These are phyloP conservation scores for Dioszegia hungarica DNA, from an alignment of 768 basidiomycete genomes.

Conservation along the genomic window DNA sequence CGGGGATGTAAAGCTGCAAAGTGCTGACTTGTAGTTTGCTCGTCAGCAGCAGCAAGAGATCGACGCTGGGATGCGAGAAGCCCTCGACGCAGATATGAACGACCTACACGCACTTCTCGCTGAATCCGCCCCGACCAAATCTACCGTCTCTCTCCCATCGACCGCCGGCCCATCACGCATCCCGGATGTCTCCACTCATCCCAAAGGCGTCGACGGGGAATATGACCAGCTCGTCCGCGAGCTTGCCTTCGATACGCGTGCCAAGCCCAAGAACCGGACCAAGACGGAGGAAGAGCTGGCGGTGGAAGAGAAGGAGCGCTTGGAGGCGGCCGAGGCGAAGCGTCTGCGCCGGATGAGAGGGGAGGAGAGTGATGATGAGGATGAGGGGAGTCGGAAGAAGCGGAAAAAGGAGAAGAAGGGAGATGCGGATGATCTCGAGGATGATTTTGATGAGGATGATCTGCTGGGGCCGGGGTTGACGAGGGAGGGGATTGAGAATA, in stretches of 20 bases:
- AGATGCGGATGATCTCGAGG: slow-evolving; percentile 82
- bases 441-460: slow-evolving; percentile 53
- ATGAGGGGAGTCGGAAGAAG: slow-evolving; percentile 35
- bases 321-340: slow-evolving; percentile 78
- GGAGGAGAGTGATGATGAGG: slow-evolving; percentile 59
- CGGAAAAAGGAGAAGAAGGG: slow-evolving; percentile 53
- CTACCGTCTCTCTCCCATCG: slow-evolving; percentile 17
- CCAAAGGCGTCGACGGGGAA: slow-evolving; percentile 52
- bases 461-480: slow-evolving; percentile 33
- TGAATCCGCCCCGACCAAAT: slow-evolving; percentile 17
- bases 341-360: slow-evolving; percentile 82
- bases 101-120: slow-evolving; percentile 67
- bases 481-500: slow-evolving; percentile 52
- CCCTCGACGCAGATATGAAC: slow-evolving; percentile 83
- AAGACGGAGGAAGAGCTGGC: slow-evolving; percentile 96
- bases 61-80: slow-evolving; percentile 76
- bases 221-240: slow-evolving; percentile 91
- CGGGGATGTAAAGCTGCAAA: not conserved
- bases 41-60: slow-evolving; percentile 84
- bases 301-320: slow-evolving; percentile 72
- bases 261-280: slow-evolving; percentile 88
- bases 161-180: slow-evolving; percentile 35
- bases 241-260: slow-evolving; percentile 85
- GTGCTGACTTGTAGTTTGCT: slow-evolving; percentile 58
- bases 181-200: not conserved